These are phyloP conservation scores for Elaeagnus macrophylla DNA, from an alignment of 306 rosid genomes.

Conservation along the genomic window DNA sequence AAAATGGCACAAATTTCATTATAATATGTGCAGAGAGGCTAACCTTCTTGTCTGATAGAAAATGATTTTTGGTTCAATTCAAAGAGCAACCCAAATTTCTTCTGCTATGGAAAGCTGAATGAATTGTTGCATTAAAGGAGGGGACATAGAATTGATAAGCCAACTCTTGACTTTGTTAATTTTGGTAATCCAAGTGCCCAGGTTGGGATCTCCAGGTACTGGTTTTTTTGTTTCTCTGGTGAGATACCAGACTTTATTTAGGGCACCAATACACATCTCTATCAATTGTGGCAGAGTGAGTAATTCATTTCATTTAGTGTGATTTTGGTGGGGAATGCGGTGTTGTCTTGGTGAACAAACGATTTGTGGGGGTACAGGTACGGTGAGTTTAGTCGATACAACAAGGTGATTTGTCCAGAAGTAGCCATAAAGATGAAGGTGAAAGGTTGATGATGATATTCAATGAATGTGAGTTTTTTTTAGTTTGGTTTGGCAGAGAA, in stretches of 20 bases:
- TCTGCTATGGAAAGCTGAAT: not conserved
- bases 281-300: not conserved
- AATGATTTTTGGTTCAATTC: no score
- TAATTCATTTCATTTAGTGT: not conserved
- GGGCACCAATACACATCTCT: not conserved
- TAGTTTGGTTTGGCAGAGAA: no score
- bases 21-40: not conserved
- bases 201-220: not conserved
- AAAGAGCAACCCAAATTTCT: not conserved
- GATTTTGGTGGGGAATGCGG: not conserved
- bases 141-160: not conserved
- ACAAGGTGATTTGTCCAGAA: no score
- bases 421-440: no score
- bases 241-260: not conserved
- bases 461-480: no score
- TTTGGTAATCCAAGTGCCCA: not conserved
- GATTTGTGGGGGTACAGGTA: not conserved
- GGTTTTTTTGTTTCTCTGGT: not conserved
- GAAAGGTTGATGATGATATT: no score
- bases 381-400: no score
- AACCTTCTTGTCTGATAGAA: no score
- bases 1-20: constrained; percentile 2
- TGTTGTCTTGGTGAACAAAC: not conserved
- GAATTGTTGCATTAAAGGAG: not conserved
- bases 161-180: no score